Percentiles rank a stretch among this genome's conserved stretches.
These are phyloP conservation scores for Phialophora expanda DNA, from an alignment of 2,329 filamentous ascomycete species.

Conservation along the genomic window DNA sequence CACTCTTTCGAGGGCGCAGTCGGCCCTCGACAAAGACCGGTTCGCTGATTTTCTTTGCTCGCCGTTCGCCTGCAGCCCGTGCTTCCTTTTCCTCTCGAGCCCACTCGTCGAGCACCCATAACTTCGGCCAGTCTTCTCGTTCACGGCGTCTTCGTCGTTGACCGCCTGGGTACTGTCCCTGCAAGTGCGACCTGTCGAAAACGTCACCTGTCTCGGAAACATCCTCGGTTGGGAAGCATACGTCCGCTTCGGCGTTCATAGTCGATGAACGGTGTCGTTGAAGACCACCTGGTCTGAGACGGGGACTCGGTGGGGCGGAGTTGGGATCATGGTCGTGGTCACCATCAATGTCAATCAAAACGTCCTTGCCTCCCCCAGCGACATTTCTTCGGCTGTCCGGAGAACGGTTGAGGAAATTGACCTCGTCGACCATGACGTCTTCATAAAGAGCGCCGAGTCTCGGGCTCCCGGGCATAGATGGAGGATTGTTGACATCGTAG, in stretches of 20 bases:
- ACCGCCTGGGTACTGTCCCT: conserved; percentile 47
- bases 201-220: conserved; percentile 84
- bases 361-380: conserved; percentile 44
- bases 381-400: conserved; percentile 46
- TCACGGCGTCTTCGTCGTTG: conserved; percentile 64
- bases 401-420: conserved; percentile 48
- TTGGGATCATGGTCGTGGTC: conserved; percentile 34
- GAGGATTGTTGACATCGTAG: conserved; percentile 70
- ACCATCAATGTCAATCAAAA: conserved; percentile 54
- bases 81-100: conserved; percentile 87
- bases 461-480: conserved; percentile 65
- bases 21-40: conserved; percentile 90
- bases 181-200: conserved; percentile 56
- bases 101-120: conserved; percentile 86
- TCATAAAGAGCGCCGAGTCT: conserved; percentile 57
- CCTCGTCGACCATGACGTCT: conserved; percentile 57
- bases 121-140: conserved; percentile 78
- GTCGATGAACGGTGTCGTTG: conserved; percentile 58
- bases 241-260: conserved; percentile 77
- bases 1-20: conserved; percentile 72
- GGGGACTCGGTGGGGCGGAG: conserved; percentile 49
- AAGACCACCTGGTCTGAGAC: conserved; percentile 45
- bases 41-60: conserved; percentile 87
- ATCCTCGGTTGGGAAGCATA: conserved; percentile 83
- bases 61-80: conserved; percentile 72